phyloP scores from a whole-genome alignment of 2,329 filamentous ascomycete genomes.

The Aaosphaeria pasadenensis region DNA sequence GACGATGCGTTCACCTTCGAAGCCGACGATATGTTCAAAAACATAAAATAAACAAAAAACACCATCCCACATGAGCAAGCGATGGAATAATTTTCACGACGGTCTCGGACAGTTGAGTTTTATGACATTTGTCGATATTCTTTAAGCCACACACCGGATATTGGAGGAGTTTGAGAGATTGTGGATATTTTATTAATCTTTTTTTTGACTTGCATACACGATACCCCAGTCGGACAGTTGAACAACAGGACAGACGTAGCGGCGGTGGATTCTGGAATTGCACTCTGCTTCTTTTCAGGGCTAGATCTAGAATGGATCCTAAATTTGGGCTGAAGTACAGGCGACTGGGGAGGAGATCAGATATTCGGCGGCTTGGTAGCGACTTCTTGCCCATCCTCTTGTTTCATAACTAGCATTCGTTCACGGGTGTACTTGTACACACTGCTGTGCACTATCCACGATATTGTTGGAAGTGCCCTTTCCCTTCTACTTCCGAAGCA shows the following conservation, averaged over 20 bases:
- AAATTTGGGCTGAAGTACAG: neutral
- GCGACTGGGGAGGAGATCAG: slow-evolving; percentile 7
- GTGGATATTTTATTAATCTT: slow-evolving; percentile 17
- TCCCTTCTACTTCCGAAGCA: slow-evolving; percentile 5
- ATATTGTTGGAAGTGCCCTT: neutral
- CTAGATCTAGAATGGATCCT: slow-evolving; percentile 6
- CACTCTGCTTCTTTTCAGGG: slow-evolving; percentile 2
- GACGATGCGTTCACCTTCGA: slow-evolving; percentile 31
- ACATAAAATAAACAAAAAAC: slow-evolving; percentile 24
- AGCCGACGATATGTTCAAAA: slow-evolving; percentile 40
- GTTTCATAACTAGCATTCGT: slow-evolving; percentile 10
- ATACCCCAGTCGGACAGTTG: slow-evolving; percentile 35
- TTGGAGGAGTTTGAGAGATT: slow-evolving; percentile 26
- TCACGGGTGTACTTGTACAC: slow-evolving; percentile 13
- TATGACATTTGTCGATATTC: slow-evolving; percentile 30
- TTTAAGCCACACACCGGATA: slow-evolving; percentile 14
- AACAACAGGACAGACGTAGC: slow-evolving; percentile 7
- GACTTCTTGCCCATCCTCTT: slow-evolving; percentile 2
- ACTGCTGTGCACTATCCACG: too few species aligned
- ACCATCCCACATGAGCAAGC: slow-evolving; percentile 7
- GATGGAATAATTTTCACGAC: slow-evolving; percentile 14
- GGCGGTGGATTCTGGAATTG: neutral
- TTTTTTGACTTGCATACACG: slow-evolving; percentile 34
- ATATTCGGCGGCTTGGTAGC: neutral
- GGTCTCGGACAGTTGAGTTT: slow-evolving; percentile 27